A percentile compares a stretch with the other conserved stretches of the same genome.
phyloP scores from a whole-genome alignment of 2,329 filamentous ascomycete species.

The Cordyceps cateniannulata region DNA sequence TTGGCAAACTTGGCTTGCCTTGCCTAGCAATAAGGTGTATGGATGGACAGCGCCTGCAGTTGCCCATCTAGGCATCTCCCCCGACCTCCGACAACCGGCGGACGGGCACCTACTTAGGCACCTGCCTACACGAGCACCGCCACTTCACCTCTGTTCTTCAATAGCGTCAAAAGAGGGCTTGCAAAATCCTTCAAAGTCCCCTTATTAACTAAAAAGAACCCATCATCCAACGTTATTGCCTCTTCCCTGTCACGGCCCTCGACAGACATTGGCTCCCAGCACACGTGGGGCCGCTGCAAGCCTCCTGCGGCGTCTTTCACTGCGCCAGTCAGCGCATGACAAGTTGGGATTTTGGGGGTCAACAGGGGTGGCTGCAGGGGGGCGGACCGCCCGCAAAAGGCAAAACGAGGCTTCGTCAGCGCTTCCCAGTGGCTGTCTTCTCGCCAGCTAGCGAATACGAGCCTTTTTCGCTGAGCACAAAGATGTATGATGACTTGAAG shows the following conservation, averaged over 20 bases:
- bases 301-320: not conserved
- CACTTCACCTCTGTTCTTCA: not conserved
- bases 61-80: not conserved
- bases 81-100: not conserved
- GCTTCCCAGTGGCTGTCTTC: not conserved
- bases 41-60: not conserved
- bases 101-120: no score
- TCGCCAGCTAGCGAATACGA: not conserved
- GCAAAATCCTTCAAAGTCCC: no score
- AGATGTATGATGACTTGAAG: no score
- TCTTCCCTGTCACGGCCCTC: no score
- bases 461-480: not conserved
- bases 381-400: not conserved
- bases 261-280: no score
- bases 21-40: not conserved
- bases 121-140: not conserved
- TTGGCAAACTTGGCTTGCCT: not conserved
- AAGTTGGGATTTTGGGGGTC: no score
- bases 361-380: not conserved
- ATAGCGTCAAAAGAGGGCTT: no score
- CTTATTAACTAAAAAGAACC: not conserved
- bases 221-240: no score
- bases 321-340: not conserved
- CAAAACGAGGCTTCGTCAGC: not conserved
- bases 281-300: constrained; percentile 4